phyloP scores from a whole-genome alignment of 768 basidiomycete species.

The Lyophyllum shimeji region DNA sequence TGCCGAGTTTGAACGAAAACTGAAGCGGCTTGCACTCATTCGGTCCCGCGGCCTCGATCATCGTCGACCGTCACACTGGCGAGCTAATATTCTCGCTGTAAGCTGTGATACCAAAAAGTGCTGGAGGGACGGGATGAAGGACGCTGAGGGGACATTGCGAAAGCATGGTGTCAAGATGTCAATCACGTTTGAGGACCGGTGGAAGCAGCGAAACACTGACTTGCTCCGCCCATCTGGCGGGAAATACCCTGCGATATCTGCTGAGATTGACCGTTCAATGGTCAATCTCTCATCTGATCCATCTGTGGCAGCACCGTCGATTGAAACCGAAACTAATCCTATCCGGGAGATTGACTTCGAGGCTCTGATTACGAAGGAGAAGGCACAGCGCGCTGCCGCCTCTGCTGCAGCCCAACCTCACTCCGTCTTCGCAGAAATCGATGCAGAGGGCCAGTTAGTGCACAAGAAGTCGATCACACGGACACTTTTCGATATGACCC shows the following conservation, averaged over 20 bases:
- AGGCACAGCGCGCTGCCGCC: not conserved
- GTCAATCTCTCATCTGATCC: no score
- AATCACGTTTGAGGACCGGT: not conserved
- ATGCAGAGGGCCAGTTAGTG: not conserved
- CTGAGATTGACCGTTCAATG: slow-evolving; percentile 22
- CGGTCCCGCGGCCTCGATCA: slow-evolving; percentile 23
- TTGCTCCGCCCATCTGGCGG: slow-evolving; percentile 24
- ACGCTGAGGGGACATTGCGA: slow-evolving; percentile 1
- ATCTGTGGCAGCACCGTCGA: not conserved
- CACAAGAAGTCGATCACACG: slow-evolving; percentile 20
- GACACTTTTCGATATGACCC: slow-evolving; percentile 11
- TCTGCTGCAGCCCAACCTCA: not conserved
- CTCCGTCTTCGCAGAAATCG: slow-evolving; percentile 11
- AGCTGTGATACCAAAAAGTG: slow-evolving; percentile 16
- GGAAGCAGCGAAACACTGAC: slow-evolving; percentile 13
- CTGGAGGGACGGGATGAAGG: slow-evolving; percentile 14
- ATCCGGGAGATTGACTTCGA: not conserved
- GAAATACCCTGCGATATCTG: slow-evolving; percentile 28
- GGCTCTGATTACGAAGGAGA: not conserved
- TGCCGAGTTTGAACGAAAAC: slow-evolving; percentile 18
- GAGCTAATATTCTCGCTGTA: slow-evolving; percentile 15
- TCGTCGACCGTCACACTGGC: slow-evolving; percentile 22
- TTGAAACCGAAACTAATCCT: not conserved
- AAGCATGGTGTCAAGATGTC: not conserved
- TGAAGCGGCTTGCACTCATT: slow-evolving; percentile 20